Percentiles rank a stretch among this genome's conserved stretches.
phyloP scores from a whole-genome alignment of 78 protist species.

The Planoprotostelium fungivorum region DNA sequence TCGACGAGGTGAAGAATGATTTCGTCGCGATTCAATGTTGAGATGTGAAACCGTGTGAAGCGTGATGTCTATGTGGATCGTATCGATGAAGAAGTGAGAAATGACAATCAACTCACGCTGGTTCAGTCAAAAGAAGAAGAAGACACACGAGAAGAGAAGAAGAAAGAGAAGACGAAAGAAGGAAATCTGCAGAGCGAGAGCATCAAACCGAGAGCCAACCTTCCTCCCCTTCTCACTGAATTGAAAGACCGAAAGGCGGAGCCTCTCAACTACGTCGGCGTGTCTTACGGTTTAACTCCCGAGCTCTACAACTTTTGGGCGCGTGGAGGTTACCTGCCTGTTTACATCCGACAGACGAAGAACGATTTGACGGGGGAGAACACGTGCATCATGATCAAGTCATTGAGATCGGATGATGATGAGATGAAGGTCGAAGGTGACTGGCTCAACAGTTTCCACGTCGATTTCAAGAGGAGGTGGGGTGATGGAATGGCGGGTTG shows the following conservation, averaged over 20 bases:
- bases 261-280: constrained; percentile 92
- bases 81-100: too few relatives aligned
- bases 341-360: constrained; percentile 78
- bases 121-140: neutral
- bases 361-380: constrained; percentile 98
- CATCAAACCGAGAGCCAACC: constrained; percentile 41
- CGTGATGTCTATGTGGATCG: too few relatives aligned
- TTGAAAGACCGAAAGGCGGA: constrained; percentile 75
- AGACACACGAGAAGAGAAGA: neutral
- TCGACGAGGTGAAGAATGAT: neutral
- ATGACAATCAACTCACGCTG: neutral
- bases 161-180: neutral
- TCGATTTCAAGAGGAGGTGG: constrained; percentile 31
- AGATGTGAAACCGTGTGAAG: too few relatives aligned
- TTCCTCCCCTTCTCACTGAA: constrained; percentile 82
- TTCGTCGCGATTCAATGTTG: too few relatives aligned
- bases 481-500: neutral
- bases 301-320: constrained; percentile 90
- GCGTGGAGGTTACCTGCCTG: constrained; percentile 40
- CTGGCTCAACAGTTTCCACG: constrained; percentile 34
- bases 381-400: constrained; percentile 88
- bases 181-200: constrained; percentile 16
- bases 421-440: constrained; percentile 12
- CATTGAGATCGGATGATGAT: neutral
- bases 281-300: constrained; percentile 81